phyloP scores from a whole-genome alignment of 352 stramenopile genomes.

The Achlya hypogyna region DNA sequence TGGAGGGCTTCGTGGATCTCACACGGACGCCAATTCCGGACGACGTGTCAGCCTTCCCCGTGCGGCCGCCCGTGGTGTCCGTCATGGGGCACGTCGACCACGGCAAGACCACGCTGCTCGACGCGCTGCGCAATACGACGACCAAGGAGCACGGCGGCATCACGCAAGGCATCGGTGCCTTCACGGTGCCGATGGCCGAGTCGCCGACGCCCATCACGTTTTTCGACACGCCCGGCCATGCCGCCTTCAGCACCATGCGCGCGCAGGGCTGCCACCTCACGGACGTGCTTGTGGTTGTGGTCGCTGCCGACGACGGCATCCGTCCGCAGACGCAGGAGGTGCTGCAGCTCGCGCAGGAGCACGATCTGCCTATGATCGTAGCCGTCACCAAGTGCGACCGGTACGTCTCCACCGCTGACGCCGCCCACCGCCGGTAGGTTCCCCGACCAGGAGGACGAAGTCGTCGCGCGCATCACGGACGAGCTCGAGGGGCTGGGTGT shows the following conservation, averaged over 20 bases:
- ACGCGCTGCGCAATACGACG: constrained; percentile 85
- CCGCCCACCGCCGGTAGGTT: background rate
- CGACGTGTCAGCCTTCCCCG: constrained; percentile 58
- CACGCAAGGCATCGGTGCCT: constrained; percentile 97
- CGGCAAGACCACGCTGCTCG: constrained; percentile 99
- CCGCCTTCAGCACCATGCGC: constrained; percentile 97
- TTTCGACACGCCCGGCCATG: constrained; percentile 99
- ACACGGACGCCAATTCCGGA: constrained; percentile 47
- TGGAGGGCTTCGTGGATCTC: constrained; percentile 77
- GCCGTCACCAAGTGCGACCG: constrained; percentile 97
- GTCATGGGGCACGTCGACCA: constrained; percentile 99
- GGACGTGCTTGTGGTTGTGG: constrained; percentile 96
- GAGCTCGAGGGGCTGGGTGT: constrained; percentile 93
- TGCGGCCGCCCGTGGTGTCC: constrained; percentile 90
- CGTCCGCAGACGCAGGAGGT: constrained; percentile 97
- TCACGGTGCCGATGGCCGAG: constrained; percentile 92
- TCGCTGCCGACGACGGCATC: constrained; percentile 97
- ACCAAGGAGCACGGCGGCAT: constrained; percentile 99
- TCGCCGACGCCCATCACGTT: constrained; percentile 87
- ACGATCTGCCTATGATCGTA: constrained; percentile 94
- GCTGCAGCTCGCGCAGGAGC: constrained; percentile 90
- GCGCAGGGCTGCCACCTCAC: constrained; percentile 94
- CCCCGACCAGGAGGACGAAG: constrained; percentile 51
- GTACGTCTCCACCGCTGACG: constrained; percentile 27
- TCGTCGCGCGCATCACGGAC: constrained; percentile 51